Evolutionary conservation across 2,329 filamentous ascomycete species (phyloP), one percentile per base, ranked within the genome.

Genomic region (Septoria linicola): DNA sequence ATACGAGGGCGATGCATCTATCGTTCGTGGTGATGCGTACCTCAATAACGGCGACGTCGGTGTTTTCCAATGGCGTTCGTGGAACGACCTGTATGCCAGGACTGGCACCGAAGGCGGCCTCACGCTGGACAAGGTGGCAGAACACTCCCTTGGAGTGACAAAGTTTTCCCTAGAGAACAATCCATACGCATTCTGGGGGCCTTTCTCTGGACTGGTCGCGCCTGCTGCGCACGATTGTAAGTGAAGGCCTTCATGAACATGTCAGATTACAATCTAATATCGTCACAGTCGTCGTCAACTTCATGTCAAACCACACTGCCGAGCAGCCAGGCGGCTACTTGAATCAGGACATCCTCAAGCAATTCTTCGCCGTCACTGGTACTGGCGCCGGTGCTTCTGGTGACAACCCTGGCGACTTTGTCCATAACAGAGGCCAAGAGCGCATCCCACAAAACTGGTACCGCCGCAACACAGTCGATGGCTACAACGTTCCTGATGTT

Each of bases 1-100:
- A 34, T 71, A 69, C 52, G 68, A 71, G 50, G 57, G 59, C 6
- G 68, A 71, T 46, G 60, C 48, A 8, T 62, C 60, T 20, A 62
- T 63, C 40, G 59, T 42, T 35, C 62, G 60, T 35, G 45, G 47
- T n/a, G 62, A 65, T 36, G 60, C 60, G 13, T 65, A 63, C 47
- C 31, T 63, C 16, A 58, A 60, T 45, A 48, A 52, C 20, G 62
- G 62, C 25, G 56, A 63, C 31, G 62, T 59, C 13, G 56, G 57
- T 39, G 54, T 49, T 16, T 49, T 61, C 35, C 17, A 57, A 49
- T 51, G 50, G 59, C 34, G 41, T 21, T 34, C 49, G 8, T 48
- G 44, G 44, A 43, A 41, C 35, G 66, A 67, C 36, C 60, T 48
- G 17, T 31, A 19, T 64, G 17, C 63, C 63, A 48, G 20, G 14